Evolutionary conservation across 139 green algal species (phyloP).

Genomic region (Micractinium sp.): DNA sequence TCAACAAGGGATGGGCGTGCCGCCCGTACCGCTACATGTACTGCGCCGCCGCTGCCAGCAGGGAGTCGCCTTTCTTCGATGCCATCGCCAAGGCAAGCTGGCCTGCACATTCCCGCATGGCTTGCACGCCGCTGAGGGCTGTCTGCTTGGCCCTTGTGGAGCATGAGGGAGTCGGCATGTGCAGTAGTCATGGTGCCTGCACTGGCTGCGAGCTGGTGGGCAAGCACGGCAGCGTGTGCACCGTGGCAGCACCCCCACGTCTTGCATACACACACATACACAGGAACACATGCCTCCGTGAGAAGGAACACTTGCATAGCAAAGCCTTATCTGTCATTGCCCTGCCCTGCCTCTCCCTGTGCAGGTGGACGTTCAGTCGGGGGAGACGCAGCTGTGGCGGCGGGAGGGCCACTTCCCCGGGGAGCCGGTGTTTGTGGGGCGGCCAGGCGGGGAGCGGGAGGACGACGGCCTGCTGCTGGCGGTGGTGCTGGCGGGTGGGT

Average conservation of each 20-base stretch:
- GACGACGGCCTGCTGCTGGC: constrained; percentile 38
- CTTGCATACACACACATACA: no score
- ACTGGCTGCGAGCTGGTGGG: neutral
- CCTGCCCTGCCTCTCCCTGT: neutral
- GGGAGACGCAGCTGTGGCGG: constrained; percentile 8
- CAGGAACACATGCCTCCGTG: no score
- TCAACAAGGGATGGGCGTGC: neutral
- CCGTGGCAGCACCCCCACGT: no score
- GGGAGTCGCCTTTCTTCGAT: neutral
- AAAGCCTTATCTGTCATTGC: no score
- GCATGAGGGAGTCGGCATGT: no score
- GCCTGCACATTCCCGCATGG: no score
- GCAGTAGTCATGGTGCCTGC: neutral
- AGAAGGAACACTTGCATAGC: no score
- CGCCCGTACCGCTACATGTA: constrained; percentile 15
- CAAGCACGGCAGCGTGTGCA: neutral
- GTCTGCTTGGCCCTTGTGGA: no score
- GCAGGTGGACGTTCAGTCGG: constrained; percentile 3
- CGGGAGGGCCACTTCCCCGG: constrained; percentile 19
- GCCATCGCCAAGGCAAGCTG: constrained; percentile 1
- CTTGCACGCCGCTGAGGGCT: no score
- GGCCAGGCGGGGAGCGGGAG: neutral
- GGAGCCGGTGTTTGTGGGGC: constrained; percentile 38
- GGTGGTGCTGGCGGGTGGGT: constrained; percentile 31
- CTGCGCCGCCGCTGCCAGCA: neutral